Evolutionary conservation across 1,139 yeast species (phyloP).

Genomic region (Lipomyces yarrowii): DNA sequence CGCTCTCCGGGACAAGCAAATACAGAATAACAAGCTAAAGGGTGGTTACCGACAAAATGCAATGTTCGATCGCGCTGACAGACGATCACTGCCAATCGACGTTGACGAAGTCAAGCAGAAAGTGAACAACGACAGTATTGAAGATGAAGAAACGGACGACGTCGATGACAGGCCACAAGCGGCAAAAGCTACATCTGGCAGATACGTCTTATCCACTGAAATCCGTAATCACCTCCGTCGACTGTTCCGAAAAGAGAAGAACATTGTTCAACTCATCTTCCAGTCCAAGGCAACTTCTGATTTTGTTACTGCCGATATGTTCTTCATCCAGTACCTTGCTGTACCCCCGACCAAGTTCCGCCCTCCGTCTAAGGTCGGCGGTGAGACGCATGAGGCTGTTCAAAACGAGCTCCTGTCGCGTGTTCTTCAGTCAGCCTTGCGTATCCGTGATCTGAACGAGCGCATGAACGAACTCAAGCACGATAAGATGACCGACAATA

Average conservation of each 20-base stretch:
- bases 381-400: slow-evolving; percentile 90
- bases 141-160: slow-evolving; percentile 42
- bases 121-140: slow-evolving; percentile 37
- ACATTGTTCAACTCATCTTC: slow-evolving; percentile 52
- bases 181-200: slow-evolving; percentile 56
- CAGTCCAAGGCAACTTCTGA: slow-evolving; percentile 32
- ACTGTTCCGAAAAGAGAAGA: slow-evolving; percentile 73
- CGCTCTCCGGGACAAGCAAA: slow-evolving; percentile 77
- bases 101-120: slow-evolving; percentile 37
- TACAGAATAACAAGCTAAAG: slow-evolving; percentile 74
- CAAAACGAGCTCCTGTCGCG: slow-evolving; percentile 87
- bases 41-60: slow-evolving; percentile 76
- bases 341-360: slow-evolving; percentile 98
- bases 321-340: slow-evolving; percentile 81
- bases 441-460: slow-evolving; percentile 86
- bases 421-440: slow-evolving; percentile 73
- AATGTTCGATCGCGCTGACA: slow-evolving; percentile 48
- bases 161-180: slow-evolving; percentile 46
- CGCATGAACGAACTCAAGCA: slow-evolving; percentile 48
- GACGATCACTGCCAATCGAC: slow-evolving; percentile 34
- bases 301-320: slow-evolving; percentile 74
- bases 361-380: slow-evolving; percentile 95
- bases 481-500: slow-evolving; percentile 56
- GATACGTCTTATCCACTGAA: slow-evolving; percentile 86
- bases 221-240: slow-evolving; percentile 74